Evolutionary conservation across 78 protist species (phyloP), one percentile per base, ranked within the genome.

Genomic region (Speleostelium caveatum): DNA sequence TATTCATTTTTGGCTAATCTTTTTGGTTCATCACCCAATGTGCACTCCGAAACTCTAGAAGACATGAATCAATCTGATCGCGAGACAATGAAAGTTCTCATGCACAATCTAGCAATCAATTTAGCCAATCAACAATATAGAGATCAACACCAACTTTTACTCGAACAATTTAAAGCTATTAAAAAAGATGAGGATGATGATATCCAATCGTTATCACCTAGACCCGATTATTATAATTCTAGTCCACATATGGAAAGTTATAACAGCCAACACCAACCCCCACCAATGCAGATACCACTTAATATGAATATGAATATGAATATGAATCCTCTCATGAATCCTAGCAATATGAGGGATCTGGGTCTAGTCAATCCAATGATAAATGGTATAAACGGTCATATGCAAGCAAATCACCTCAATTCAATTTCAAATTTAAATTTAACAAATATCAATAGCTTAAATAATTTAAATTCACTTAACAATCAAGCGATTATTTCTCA

Each of bases 61-160:
- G 91, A 83, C 21, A 17, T 83, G 36, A 63, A 77, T 22, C 69
- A 35, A 60, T 59, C 53, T 19, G 87, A 88, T 35, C 75, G 94
- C 26, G 94, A 88, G 61, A 88, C 87, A 32, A 78, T 88, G 86
- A 75, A 74, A 67, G 19, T 73, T 42, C 32, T 88, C n/a, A 75
- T 73, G 79, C 94, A 88, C 63, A 88, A 88, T 72, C 65, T 88
- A 21, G 85, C 93, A 67, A 67, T 86, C 42, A 88, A 75, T 45
- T 42, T 88, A 22, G 86, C 87, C 38, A 72, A 88, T 63, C 86
- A 69, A 51, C 94, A 88, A 63, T 61, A 78, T 38, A 74, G 75
- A 42, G 87, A 88, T 22, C 53, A 75, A 30, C 87, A 88, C 28
- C 77, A 69, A 67, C 8, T 49, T 0, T 51, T 83, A 21, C 59